A percentile compares a stretch with the other conserved stretches of the same genome.
Conservation (phyloP, 495 filamentous ascomycete genomes). For the Ascodesmis nigricans region DNA sequence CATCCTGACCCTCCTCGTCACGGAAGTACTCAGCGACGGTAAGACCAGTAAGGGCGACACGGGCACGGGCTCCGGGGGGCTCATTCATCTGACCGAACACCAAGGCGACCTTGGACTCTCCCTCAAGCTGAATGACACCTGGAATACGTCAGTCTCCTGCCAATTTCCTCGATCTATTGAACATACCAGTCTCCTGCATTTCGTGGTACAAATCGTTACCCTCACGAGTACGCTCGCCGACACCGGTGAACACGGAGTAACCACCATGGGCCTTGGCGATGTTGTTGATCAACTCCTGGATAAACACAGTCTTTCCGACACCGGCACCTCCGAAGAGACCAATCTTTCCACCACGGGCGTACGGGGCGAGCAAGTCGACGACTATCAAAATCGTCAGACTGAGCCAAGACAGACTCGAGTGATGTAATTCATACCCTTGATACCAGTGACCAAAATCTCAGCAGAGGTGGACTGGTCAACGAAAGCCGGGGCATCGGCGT, state of each 20-base stretch:
- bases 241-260: conserved; percentile 99
- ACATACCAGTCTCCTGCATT: conserved; percentile 84
- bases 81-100: conserved; percentile 99
- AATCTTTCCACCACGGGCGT: conserved; percentile 99
- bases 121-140: conserved; percentile 92
- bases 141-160: conserved; percentile 6
- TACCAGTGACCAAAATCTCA: conserved; percentile 94
- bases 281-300: conserved; percentile 99
- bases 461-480: conserved; percentile 84
- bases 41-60: conserved; percentile 90
- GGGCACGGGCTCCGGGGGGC: conserved; percentile 96
- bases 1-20: conserved; percentile 93
- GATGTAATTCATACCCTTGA: conserved; percentile 38
- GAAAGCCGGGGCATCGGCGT: conserved; percentile 80
- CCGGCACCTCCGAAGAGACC: conserved; percentile 99
- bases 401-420: conserved; percentile 1
- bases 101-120: conserved; percentile 96
- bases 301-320: conserved; percentile 99
- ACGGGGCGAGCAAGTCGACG: conserved; percentile 92
- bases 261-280: conserved; percentile 99
- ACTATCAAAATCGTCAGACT: conserved; percentile 27
- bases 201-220: conserved; percentile 99
- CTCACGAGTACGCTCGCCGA: conserved; percentile 99
- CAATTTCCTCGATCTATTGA: too few relatives aligned
- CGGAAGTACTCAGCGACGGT: conserved; percentile 94